Base-by-base conservation (phyloP, 148 eudicot species). In the Persicaria maculosa region DNA sequence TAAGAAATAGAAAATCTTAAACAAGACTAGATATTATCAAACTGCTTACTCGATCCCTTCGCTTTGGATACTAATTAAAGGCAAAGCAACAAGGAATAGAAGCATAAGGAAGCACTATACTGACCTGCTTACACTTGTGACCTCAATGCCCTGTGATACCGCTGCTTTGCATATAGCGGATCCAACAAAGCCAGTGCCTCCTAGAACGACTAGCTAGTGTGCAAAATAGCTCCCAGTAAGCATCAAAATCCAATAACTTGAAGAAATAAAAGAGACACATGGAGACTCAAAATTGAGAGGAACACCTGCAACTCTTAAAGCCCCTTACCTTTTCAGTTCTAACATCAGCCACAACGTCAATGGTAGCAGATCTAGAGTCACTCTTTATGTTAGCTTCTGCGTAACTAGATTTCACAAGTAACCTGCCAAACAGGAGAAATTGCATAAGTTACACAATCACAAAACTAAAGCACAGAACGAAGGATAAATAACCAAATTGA, bases 101-200 rank as follows among this genome's bases (percentile, higher is more conserved):
- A 73, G 75, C 46, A 73, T 52, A 0, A 48, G 3, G 19, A 68
- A 48, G 50, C 50, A 57, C 46, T 54, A 67, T 44, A 19, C 67
- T 53, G 55, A 95, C 98, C 98, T 95, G 98, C 96, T 95, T 73
- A 95, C 79, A 80, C 98, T 90, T 78, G 85, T 79, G 79, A 88
- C 96, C 85, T 95, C 98, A 53, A 95, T 90, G 74, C 97, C 98
- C 76, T 89, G 80, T 68, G 98, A 85, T 68, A 89, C 86, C 57
- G 98, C 98, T 80, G 97, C 98, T 89, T 92, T 95, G 89, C 98
- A 95, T 78, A 95, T 91, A 61, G 98, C 98, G 19, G 98, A 90
- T 71, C 98, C 98, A 82, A 95, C 96, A 87, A 95, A 95, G 72
- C 98, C 98, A 73, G 83, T 92, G 85, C 98, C 98, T 84, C 98